phyloP scores from a whole-genome alignment of 257 asterid genomes.

The Solanum sparsipilum region DNA sequence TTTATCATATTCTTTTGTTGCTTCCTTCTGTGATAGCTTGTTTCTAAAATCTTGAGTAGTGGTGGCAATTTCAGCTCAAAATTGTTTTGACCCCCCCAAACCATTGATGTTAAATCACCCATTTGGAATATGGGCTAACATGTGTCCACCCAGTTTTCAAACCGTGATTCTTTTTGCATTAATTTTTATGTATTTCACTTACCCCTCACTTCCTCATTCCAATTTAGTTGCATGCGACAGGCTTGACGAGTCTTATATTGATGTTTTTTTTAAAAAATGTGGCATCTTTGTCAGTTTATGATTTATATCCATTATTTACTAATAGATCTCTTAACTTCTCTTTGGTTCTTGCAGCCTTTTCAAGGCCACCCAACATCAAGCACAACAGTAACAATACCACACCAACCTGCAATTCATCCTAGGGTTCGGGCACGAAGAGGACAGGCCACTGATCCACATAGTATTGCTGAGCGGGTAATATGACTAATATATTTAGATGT shows the following conservation, averaged over 20 bases:
- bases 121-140: background rate
- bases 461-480: slow-evolving; percentile 60
- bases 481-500: background rate
- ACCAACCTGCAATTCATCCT: slow-evolving; percentile 57
- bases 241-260: background rate
- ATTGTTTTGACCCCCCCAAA: background rate
- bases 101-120: background rate
- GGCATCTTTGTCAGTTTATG: background rate
- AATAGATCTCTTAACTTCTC: background rate
- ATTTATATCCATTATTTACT: background rate
- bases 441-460: slow-evolving; percentile 31
- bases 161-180: background rate
- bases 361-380: slow-evolving; percentile 55
- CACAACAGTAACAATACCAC: slow-evolving; percentile 44
- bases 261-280: background rate
- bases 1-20: background rate
- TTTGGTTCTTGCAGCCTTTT: slow-evolving; percentile 32
- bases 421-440: slow-evolving; percentile 79
- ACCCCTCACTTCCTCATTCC: background rate
- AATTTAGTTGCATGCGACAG: background rate
- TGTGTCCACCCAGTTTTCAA: background rate
- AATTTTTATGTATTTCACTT: background rate
- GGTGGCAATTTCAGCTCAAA: background rate
- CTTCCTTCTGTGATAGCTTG: background rate
- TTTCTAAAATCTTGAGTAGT: background rate